Evolutionary conservation across 306 rosid species (phyloP).

Genomic region (cucumber (Cucumis sativus)): Cucumber_9930_V3 NC_026657.2:3323001-3323500

Average conservation of each 20-base stretch:
- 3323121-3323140: constrained; percentile 36
- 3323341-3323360: too few relatives aligned
- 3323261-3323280: not conserved
- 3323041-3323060: constrained; percentile 33
- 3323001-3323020: not conserved
- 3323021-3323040: constrained; percentile 13
- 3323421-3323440: too few relatives aligned
- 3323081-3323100: constrained; percentile 27
- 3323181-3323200: not conserved
- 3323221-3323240: not conserved
- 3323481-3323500: too few relatives aligned
- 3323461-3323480: too few relatives aligned
- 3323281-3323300: constrained; percentile 36
- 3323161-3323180: not conserved
- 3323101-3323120: constrained; percentile 50
- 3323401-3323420: too few relatives aligned
- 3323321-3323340: too few relatives aligned
- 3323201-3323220: not conserved
- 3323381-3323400: too few relatives aligned
- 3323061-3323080: constrained; percentile 17
- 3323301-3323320: too few relatives aligned
- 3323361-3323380: too few relatives aligned
- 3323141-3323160: constrained; percentile 40
- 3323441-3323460: too few relatives aligned
- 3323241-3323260: not conserved